These are phyloP conservation scores for Phytophthora vignae DNA, from an alignment of 352 stramenopile species.

Conservation along the genomic window DNA sequence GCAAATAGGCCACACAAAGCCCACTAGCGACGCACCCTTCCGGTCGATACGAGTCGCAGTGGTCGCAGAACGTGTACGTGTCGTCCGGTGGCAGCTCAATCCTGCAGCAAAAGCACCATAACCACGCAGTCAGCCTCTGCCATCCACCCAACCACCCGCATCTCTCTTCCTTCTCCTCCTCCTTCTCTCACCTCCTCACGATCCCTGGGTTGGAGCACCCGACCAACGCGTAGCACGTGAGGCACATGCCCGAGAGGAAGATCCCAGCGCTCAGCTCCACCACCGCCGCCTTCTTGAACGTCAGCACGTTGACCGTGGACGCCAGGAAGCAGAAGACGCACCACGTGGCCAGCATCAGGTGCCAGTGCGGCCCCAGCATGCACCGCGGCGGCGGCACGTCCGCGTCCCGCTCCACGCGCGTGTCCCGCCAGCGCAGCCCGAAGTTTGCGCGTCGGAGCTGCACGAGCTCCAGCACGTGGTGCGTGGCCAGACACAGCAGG, in stretches of 20 bases:
- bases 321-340: constrained; percentile 56
- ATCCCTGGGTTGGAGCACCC: constrained; percentile 81
- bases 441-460: constrained; percentile 65
- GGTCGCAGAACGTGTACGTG: constrained; percentile 80
- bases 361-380: constrained; percentile 82
- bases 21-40: constrained; percentile 48
- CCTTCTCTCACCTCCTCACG: constrained; percentile 45
- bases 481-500: constrained; percentile 9
- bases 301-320: constrained; percentile 59
- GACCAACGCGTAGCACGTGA: constrained; percentile 78
- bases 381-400: constrained; percentile 46
- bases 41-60: constrained; percentile 82
- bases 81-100: constrained; percentile 52
- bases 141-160: neutral
- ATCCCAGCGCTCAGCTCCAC: constrained; percentile 60
- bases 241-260: constrained; percentile 62
- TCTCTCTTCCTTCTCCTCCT: neutral
- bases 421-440: constrained; percentile 51
- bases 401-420: constrained; percentile 9
- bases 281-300: constrained; percentile 45
- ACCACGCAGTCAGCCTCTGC: constrained; percentile 2
- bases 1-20: neutral
- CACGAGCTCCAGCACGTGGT: constrained; percentile 55
- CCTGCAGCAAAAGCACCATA: constrained; percentile 19
- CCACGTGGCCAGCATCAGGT: constrained; percentile 74